phyloP scores from a whole-genome alignment of 2,329 filamentous ascomycete species.

The Fusarium ramigenum region DNA sequence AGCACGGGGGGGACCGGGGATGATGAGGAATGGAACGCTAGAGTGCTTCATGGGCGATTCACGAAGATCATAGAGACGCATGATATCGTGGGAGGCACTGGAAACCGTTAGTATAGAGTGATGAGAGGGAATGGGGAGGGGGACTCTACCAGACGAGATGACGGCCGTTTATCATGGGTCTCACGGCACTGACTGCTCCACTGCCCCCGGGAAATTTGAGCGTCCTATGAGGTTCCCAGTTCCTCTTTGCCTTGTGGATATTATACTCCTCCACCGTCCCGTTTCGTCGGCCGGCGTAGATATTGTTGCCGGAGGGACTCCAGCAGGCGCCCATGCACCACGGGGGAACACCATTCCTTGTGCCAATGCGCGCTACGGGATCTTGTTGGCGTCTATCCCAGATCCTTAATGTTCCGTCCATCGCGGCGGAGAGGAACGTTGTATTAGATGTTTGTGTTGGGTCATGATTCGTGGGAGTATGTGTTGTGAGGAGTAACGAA shows the following conservation, averaged over 20 bases:
- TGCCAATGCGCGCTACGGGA: constrained; percentile 81
- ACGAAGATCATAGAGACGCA: constrained; percentile 89
- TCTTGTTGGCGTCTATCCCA: constrained; percentile 86
- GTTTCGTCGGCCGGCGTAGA: constrained; percentile 92
- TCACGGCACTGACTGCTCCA: constrained; percentile 86
- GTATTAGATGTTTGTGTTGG: constrained; percentile 72
- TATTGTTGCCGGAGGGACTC: constrained; percentile 93
- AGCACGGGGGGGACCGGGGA: constrained; percentile 84
- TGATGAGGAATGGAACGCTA: constrained; percentile 92
- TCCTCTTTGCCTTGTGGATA: constrained; percentile 75
- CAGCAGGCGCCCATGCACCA: constrained; percentile 99
- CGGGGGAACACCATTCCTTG: constrained; percentile 79
- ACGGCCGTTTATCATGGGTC: constrained; percentile 90
- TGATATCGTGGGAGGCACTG: constrained; percentile 90
- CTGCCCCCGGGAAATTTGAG: constrained; percentile 91
- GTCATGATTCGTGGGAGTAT: constrained; percentile 57
- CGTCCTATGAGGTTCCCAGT: constrained; percentile 77
- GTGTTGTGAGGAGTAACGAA: constrained; percentile 48
- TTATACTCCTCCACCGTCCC: constrained; percentile 94
- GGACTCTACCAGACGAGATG: constrained; percentile 78
- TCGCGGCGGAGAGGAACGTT: constrained; percentile 88
- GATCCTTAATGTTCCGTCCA: constrained; percentile 88
- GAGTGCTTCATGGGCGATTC: constrained; percentile 75
- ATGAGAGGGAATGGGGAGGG: too few species aligned
- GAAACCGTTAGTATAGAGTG: background rate